These are phyloP conservation scores for Allium sativum DNA, from an alignment of 106 monocot genomes.

Conservation along the genomic window DNA sequence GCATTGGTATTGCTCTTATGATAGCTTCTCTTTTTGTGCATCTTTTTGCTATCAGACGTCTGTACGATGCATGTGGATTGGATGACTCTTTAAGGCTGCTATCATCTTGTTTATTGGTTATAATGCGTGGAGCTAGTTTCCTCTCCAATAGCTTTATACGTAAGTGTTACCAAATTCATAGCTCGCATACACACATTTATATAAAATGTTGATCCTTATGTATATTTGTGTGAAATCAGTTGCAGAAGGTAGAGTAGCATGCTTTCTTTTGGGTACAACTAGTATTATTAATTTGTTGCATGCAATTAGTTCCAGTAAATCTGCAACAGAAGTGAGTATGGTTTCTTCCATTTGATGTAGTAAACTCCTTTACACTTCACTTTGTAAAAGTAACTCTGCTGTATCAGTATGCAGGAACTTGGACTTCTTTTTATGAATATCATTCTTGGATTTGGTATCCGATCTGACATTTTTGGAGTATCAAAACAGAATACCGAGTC, in stretches of 20 bases:
- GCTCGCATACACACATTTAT: no score
- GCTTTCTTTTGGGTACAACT: conserved; percentile 78
- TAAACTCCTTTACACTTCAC: background rate
- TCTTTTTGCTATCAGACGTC: conserved; percentile 24
- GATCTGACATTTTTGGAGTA: conserved; percentile 32
- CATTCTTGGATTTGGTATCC: conserved; percentile 53
- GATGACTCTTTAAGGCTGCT: conserved; percentile 4
- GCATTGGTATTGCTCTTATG: conserved; percentile 50
- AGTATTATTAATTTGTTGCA: conserved; percentile 31
- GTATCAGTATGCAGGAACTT: conserved; percentile 41
- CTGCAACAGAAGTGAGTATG: conserved; percentile 40
- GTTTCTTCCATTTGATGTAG: background rate
- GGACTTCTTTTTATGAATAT: conserved; percentile 53
- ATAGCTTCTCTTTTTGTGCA: conserved; percentile 52
- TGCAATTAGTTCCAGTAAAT: conserved; percentile 30
- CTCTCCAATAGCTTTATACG: conserved; percentile 98
- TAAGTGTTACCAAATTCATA: conserved; percentile 30
- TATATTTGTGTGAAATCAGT: conserved; percentile 30
- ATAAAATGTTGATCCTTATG: conserved; percentile 1
- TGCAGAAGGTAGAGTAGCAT: conserved; percentile 83
- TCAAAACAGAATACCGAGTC: conserved; percentile 56
- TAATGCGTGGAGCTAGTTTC: conserved; percentile 72
- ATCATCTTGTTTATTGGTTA: conserved; percentile 32
- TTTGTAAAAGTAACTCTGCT: conserved; percentile 3
- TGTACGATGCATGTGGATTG: conserved; percentile 10